Evolutionary conservation across 2,329 filamentous ascomycete species (phyloP).

Genomic region (Cladophialophora bantiana): DNA sequence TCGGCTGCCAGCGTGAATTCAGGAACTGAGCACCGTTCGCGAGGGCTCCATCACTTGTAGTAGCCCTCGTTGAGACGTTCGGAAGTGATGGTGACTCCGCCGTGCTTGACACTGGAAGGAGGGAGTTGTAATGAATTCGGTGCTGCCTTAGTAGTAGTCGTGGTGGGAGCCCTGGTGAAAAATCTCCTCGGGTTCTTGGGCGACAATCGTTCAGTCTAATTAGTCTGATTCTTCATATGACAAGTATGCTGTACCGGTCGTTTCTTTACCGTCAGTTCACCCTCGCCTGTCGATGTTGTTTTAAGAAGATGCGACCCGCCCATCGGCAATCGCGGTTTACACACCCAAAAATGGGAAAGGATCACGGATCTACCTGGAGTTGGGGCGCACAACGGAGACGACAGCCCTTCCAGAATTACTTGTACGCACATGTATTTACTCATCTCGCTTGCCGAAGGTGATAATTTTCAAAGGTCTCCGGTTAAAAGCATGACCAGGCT

Average conservation of each 20-base stretch:
- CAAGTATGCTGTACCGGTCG: too few relatives aligned
- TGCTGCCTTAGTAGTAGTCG: slow-evolving; percentile 32
- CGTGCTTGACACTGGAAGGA: too few relatives aligned
- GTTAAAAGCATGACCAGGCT: background rate
- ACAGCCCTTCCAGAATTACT: background rate
- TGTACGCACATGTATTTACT: background rate
- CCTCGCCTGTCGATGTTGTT: too few relatives aligned
- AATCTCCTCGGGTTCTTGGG: background rate
- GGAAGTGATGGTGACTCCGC: slow-evolving; percentile 1
- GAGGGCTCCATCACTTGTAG: too few relatives aligned
- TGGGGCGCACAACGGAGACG: background rate
- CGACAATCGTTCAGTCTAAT: background rate
- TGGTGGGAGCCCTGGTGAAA: background rate
- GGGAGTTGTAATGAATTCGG: too few relatives aligned
- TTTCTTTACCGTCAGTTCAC: too few relatives aligned
- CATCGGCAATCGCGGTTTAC: background rate
- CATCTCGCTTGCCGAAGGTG: background rate
- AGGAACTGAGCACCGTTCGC: background rate
- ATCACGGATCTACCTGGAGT: background rate
- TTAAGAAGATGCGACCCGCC: too few relatives aligned
- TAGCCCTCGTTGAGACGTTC: too few relatives aligned
- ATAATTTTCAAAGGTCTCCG: background rate
- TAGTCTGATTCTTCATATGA: background rate
- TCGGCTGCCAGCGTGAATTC: background rate
- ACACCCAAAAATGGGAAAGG: background rate